Evolutionary conservation across 345 rosid genomes (phyloP), one percentile per base, ranked within the genome.

Genomic region (Rhodamnia argentea): DNA sequence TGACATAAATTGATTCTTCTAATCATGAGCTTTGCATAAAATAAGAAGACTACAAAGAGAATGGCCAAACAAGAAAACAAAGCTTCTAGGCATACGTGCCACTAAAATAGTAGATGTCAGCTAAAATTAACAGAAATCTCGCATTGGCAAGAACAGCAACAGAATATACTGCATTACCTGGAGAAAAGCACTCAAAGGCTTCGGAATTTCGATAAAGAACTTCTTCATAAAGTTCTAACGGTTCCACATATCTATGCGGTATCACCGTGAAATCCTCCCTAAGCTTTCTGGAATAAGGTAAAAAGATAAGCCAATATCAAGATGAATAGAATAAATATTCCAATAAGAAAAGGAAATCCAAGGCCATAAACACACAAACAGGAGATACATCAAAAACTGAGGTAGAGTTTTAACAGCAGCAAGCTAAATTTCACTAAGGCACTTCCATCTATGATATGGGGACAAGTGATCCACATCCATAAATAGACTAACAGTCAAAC

Each of bases 101-200:
- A 70, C 47, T 37, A 70, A 32, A 37, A 70, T 18, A 70, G 47
- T 2, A 18, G 26, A 70, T 32, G 78, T 70, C 47, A 37, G 81
- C 47, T 70, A 37, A 70, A 37, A 70, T 70, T 70, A 70, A 70
- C 44, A 18, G 47, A 18, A 70, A 70, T 70, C 44, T 32, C 24
- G 11, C 37, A 18, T 18, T 57, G 47, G 13, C 81, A 70, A 37
- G 42, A 70, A 9, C 26, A 37, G 81, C 81, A 70, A 70, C 78
- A 32, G 78, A 70, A 70, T 70, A 70, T 70, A 70, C 78, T 32
- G 78, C 78, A 91, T 94, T 95, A 95, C 99, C 98, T 88, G 94
- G 93, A 88, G 90, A 90, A 85, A 90, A 95, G 93, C 92, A 94
- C 94, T 97, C 97, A 88, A 96, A 94, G 88, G 98, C 99, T 84